A percentile compares a stretch with the other conserved stretches of the same genome.
phyloP scores from a whole-genome alignment of 441 rosid species.

The Adansonia gregorii region DNA sequence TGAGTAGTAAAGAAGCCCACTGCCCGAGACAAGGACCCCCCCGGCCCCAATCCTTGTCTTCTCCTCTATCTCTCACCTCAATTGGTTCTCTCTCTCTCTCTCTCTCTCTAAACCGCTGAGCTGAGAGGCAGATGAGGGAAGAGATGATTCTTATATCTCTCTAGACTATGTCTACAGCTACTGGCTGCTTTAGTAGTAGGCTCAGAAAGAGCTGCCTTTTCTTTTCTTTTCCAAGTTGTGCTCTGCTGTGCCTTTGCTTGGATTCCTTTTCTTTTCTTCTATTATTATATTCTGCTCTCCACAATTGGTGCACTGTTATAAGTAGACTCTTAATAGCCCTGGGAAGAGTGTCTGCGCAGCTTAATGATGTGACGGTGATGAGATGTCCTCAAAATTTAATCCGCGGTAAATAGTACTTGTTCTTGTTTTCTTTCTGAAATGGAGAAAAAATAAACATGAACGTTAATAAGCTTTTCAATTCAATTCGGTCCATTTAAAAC shows the following conservation, averaged over 20 bases:
- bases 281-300: not conserved
- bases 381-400: constrained; percentile 21
- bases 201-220: not conserved
- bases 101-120: not conserved
- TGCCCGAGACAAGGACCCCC: constrained; percentile 22
- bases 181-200: constrained; percentile 9
- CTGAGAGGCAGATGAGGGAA: not conserved
- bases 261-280: not conserved
- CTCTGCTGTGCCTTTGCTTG: not conserved
- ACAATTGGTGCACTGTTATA: constrained; percentile 17
- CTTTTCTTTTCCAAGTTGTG: no score
- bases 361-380: constrained; percentile 50
- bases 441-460: constrained; percentile 3
- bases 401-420: not conserved
- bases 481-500: constrained; percentile 28
- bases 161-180: not conserved
- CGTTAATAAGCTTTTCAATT: not conserved
- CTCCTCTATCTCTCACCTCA: not conserved
- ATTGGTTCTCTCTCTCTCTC: not conserved
- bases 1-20: constrained; percentile 14
- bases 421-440: not conserved
- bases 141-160: not conserved
- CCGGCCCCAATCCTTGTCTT: not conserved
- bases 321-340: constrained; percentile 13
- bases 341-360: constrained; percentile 39